A percentile compares a stretch with the other conserved stretches of the same genome.
phyloP scores from a whole-genome alignment of 768 basidiomycete genomes.

The Termitomyces sp. region DNA sequence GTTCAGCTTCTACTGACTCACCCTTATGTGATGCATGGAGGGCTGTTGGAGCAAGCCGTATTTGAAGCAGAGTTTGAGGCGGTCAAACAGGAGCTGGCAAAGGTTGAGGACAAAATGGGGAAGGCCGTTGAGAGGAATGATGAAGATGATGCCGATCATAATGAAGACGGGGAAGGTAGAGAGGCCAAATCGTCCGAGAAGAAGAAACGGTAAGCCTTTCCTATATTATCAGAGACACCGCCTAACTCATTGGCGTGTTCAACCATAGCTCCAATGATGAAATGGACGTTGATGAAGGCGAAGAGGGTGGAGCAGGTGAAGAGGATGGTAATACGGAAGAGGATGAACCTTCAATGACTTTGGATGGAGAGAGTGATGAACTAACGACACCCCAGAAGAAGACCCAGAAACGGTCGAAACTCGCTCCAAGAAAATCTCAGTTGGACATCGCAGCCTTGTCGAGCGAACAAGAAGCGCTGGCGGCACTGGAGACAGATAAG shows the following conservation, averaged over 20 bases:
- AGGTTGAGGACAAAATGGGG: constrained; percentile 63
- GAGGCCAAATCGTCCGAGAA: constrained; percentile 22
- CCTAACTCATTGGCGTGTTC: neutral
- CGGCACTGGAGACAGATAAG: constrained; percentile 61
- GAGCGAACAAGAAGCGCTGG: constrained; percentile 67
- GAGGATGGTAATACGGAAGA: constrained; percentile 29
- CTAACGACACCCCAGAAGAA: constrained; percentile 31
- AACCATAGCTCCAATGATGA: constrained; percentile 32
- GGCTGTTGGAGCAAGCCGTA: constrained; percentile 60
- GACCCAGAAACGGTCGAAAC: constrained; percentile 38
- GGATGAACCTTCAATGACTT: constrained; percentile 24
- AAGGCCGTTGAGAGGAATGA: constrained; percentile 50
- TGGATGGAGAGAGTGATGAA: constrained; percentile 32
- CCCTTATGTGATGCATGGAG: constrained; percentile 85
- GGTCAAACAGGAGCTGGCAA: constrained; percentile 58
- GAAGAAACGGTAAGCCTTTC: constrained; percentile 23
- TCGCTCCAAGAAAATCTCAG: constrained; percentile 61
- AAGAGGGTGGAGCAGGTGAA: constrained; percentile 19
- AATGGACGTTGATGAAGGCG: constrained; percentile 54
- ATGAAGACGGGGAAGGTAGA: constrained; percentile 20
- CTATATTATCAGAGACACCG: neutral
- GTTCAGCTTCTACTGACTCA: constrained; percentile 78
- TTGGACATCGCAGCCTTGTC: constrained; percentile 64
- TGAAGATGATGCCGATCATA: constrained; percentile 27
- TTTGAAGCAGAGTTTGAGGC: constrained; percentile 72